Evolutionary conservation across 768 basidiomycete species (phyloP).

Genomic region (Rossbeevera mucosa): DNA sequence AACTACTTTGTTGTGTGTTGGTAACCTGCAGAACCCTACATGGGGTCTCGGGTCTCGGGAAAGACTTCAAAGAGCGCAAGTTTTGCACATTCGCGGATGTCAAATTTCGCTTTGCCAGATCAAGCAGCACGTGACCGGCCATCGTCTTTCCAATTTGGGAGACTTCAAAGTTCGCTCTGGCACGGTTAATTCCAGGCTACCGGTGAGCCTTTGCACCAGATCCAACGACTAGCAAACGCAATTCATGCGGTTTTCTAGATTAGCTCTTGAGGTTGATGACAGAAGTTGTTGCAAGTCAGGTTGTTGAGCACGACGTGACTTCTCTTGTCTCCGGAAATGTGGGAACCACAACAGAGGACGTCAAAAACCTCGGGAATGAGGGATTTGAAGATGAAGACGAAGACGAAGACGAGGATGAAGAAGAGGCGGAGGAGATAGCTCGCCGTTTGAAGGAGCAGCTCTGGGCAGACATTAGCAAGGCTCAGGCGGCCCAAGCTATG

Average conservation of each 20-base stretch:
- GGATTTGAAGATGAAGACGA: conserved; percentile 48
- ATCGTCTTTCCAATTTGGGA: conserved; percentile 5
- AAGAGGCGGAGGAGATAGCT: conserved; percentile 72
- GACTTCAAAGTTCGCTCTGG: background rate
- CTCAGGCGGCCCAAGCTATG: conserved; percentile 40
- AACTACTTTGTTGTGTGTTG: background rate
- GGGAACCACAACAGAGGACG: conserved; percentile 11
- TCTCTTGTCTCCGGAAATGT: background rate
- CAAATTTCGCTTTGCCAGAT: background rate
- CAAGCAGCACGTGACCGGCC: conserved; percentile 14
- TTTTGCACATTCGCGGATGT: conserved; percentile 21
- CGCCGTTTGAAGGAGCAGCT: conserved; percentile 70
- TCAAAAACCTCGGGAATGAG: conserved; percentile 40
- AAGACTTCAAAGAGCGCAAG: background rate
- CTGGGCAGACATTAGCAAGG: conserved; percentile 71
- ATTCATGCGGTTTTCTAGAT: conserved; percentile 8
- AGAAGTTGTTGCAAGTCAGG: conserved; percentile 5
- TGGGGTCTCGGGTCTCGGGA: background rate
- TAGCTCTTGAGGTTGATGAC: conserved; percentile 13
- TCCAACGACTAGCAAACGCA: background rate
- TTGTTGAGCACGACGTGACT: conserved; percentile 1
- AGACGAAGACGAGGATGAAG: conserved; percentile 51
- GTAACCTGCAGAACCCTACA: background rate
- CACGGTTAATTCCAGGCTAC: background rate
- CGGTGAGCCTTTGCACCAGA: conserved; percentile 10